Base-by-base conservation (phyloP, 768 basidiomycete species). In the Sporobolomyces roseus region DNA sequence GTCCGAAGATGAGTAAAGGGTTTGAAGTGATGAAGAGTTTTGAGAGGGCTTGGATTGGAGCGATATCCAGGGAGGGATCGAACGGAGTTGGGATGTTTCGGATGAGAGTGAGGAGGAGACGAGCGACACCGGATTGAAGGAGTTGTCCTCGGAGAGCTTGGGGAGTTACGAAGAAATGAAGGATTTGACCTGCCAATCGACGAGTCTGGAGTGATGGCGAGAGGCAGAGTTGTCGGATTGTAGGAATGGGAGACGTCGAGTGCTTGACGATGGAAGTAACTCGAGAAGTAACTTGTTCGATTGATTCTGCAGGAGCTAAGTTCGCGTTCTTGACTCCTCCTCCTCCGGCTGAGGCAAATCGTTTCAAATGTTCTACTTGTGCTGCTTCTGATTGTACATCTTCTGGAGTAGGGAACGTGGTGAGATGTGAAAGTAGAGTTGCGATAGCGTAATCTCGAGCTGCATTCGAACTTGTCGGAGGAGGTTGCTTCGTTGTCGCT, bases 21-120 rank as follows among this genome's bases (percentile, higher is more conserved):
- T 92, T 87, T 3, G 92, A 83, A 1, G 94, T 97, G 75, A 98
- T 98, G 51, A 90, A 82, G 32, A 99, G 85, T 77, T 97, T 96
- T 21, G 93, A 90, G 33, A 96, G 80, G 3, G 92, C 93, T 78
- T 98, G 94, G 32, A 90, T 84, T 1, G 91, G 82, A n/a, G 76
- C 43, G 29, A 45, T 30, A 61, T 68, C 56, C 12, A 38, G 70
- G 14, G 41, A 65, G 55, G 61, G 50, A 1, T 50, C 36, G 35
- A 71, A 70, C 0, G 66, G 69, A 9, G 55, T n/a, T 2, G 53
- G 53, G 8, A 63, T 46, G 23, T 67, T 54, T 1, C 67, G 61
- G 32, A 66, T 43, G 32, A 72, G 61, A 17, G 56, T 17, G 48
- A 70, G 68, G 17, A 84, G 81, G 17, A 91, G 79, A 53, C 83